Percentiles rank a stretch among this genome's conserved stretches.
Evolutionary conservation across 768 basidiomycete genomes (phyloP).

Genomic region (Coprinopsis sp.): DNA sequence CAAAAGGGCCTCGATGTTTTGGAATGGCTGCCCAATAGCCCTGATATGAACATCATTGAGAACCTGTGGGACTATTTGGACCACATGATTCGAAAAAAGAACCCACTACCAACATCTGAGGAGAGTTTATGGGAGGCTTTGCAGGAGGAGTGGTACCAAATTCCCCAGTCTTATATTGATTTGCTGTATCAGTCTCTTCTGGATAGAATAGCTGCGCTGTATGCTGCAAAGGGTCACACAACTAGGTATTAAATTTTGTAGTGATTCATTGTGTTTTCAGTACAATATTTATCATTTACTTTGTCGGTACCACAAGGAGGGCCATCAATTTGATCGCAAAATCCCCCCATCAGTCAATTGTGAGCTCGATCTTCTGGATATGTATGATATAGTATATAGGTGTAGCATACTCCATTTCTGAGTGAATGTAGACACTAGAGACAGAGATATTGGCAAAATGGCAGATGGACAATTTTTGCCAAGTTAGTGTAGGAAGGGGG

Average conservation of each 20-base stretch:
- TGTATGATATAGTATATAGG: no score
- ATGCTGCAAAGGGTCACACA: slow-evolving; percentile 11
- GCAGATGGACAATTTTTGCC: no score
- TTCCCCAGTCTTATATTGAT: slow-evolving; percentile 6
- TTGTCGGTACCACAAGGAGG: no score
- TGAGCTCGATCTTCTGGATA: no score
- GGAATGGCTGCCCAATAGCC: slow-evolving; percentile 27
- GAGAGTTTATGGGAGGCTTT: slow-evolving; percentile 22
- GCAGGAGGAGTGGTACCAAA: slow-evolving; percentile 16
- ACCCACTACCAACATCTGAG: slow-evolving; percentile 12
- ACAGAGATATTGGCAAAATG: no score
- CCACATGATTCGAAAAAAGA: slow-evolving; percentile 6
- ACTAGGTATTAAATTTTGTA: slow-evolving; percentile 15
- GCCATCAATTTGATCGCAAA: no score
- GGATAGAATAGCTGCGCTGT: slow-evolving; percentile 5
- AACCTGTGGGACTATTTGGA: slow-evolving; percentile 29
- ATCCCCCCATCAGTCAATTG: no score
- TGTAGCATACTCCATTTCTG: no score
- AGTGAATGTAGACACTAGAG: no score
- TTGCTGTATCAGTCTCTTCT: slow-evolving; percentile 11
- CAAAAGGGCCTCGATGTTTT: slow-evolving; percentile 23
- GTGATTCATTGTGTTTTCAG: no score
- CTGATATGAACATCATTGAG: slow-evolving; percentile 33
- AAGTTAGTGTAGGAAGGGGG: no score
- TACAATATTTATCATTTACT: no score